These are phyloP conservation scores for Saccharomyces hybrid DNA, from an alignment of 1,139 yeast genomes.

Conservation along the genomic window DNA sequence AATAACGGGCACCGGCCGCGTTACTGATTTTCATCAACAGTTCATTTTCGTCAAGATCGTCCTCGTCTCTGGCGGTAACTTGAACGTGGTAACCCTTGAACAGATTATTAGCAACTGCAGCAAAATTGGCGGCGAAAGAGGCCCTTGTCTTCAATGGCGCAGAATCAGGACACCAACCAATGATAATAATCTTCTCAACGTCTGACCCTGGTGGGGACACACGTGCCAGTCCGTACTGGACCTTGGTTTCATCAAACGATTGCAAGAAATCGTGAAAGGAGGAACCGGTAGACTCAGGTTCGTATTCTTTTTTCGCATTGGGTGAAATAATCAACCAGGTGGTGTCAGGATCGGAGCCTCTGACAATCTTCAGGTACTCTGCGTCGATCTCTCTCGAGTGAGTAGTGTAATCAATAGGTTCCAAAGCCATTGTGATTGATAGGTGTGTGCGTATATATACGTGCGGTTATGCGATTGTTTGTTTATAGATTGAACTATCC, in stretches of 20 bases:
- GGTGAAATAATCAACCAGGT: conserved; percentile 63
- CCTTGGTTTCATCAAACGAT: conserved; percentile 74
- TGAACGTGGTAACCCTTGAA: conserved; percentile 88
- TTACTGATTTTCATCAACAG: conserved; percentile 70
- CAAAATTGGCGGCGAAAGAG: conserved; percentile 69
- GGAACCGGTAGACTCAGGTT: conserved; percentile 50
- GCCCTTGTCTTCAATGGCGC: conserved; percentile 70
- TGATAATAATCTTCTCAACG: conserved; percentile 70
- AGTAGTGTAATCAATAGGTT: conserved; percentile 36
- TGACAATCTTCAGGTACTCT: conserved; percentile 55
- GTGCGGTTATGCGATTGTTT: not conserved
- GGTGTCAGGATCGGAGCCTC: conserved; percentile 46
- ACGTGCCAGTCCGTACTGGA: conserved; percentile 85
- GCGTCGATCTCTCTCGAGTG: conserved; percentile 55
- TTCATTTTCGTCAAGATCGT: conserved; percentile 76
- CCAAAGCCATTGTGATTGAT: conserved; percentile 28
- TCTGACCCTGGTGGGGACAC: conserved; percentile 87
- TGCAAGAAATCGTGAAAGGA: conserved; percentile 71
- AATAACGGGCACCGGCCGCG: conserved; percentile 94
- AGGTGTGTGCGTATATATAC: not conserved
- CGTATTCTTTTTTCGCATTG: conserved; percentile 47
- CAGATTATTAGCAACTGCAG: conserved; percentile 55
- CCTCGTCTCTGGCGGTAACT: conserved; percentile 90
- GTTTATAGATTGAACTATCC: not conserved
- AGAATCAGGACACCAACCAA: conserved; percentile 93